Evolutionary conservation across 2,329 filamentous ascomycete genomes (phyloP), one percentile per base, ranked within the genome.

Genomic region (Diaporthe humulicola): DNA sequence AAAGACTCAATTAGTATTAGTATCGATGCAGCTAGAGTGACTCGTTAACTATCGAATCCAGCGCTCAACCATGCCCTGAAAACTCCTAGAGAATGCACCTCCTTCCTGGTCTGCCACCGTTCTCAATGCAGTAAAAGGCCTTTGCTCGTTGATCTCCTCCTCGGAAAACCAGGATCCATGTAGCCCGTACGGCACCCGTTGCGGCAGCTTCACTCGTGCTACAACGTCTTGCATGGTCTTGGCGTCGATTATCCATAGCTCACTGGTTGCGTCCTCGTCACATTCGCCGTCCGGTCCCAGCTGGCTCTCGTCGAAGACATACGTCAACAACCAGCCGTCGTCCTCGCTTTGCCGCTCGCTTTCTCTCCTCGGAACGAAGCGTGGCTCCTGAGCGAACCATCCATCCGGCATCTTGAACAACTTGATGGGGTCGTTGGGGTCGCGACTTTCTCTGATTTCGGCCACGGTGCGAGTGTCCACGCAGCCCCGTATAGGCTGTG

Each of bases 231-330:
- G 85, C 92, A 95, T 94, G 3, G 85, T 85, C 75, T 80, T 87
- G 0, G 92, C 92, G 78, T 94, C 88, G 40, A 94, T 86, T 19
- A 94, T 85, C 93, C 93, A 95, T 0, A 94, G 83, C 81, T 94
- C 92, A 42, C 89, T 92, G 33, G 80, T 84, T 0, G 90, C 85
- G 1, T 82, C 81, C 0, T 84, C 81, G 0, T 74, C 78, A 70
- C 88, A 90, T 52, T 87, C 82, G 0, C 88, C 90, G 0, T 82
- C 73, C 1, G 82, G 79, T n/a, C 91, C 86, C 0, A 94, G 83
- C 79, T 94, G 92, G 1, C 86, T 85, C 78, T 94, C 93, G 76
- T 94, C 91, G 76, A 94, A 94, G 1, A 92, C 91, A 77, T 93
- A 94, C 60, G 90, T 92, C 6, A 94, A 83, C 0, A 94, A 83